These are phyloP conservation scores for Fusarium temperatum DNA, from an alignment of 2,329 filamentous ascomycete species.

Conservation along the genomic window DNA sequence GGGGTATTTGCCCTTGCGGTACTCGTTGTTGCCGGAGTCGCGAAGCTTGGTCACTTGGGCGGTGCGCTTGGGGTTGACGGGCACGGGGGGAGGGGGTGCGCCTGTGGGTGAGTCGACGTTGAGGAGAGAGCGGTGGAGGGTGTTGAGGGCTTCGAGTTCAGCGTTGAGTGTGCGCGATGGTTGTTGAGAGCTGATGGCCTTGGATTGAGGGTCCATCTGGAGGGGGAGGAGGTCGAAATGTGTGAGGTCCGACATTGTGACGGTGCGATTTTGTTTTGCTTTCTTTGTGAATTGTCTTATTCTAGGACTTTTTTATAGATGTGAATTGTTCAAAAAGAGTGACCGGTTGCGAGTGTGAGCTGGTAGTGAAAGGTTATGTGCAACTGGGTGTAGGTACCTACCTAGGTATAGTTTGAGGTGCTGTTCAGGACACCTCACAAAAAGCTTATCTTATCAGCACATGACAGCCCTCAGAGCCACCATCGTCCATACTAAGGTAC, in stretches of 20 bases:
- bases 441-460: slow-evolving; percentile 52
- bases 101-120: slow-evolving; percentile 60
- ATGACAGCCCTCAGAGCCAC: slow-evolving; percentile 40
- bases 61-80: slow-evolving; percentile 90
- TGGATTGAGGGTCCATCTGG: slow-evolving; percentile 81
- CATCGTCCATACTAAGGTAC: slow-evolving; percentile 4
- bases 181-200: slow-evolving; percentile 68
- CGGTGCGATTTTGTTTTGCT: not conserved
- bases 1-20: slow-evolving; percentile 77
- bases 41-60: slow-evolving; percentile 90
- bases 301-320: not conserved
- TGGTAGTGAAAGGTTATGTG: not conserved
- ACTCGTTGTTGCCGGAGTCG: slow-evolving; percentile 84
- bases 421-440: slow-evolving; percentile 46
- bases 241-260: slow-evolving; percentile 66
- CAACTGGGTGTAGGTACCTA: not conserved
- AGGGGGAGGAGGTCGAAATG: slow-evolving; percentile 87
- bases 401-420: slow-evolving; percentile 4
- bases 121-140: slow-evolving; percentile 79
- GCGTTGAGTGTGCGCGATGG: slow-evolving; percentile 62
- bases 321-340: slow-evolving; percentile 20
- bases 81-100: slow-evolving; percentile 85
- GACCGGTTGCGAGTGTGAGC: slow-evolving; percentile 23
- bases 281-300: not conserved
- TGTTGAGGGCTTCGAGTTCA: slow-evolving; percentile 80